Percentiles rank a stretch among this genome's conserved stretches.
Conservation (phyloP, 306 rosid genomes). For the cucumber (Cucumis sativus) region Cucumber_9930_V3 NC_026658.2:230001-230500, state of each 20-base stretch:
- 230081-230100: slow-evolving; percentile 19
- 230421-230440: not conserved
- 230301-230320: not conserved
- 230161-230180: slow-evolving; percentile 32
- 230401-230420: not conserved
- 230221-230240: slow-evolving; percentile 51
- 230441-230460: not conserved
- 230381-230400: slow-evolving; percentile 8
- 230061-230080: slow-evolving; percentile 19
- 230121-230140: slow-evolving; percentile 28
- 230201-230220: slow-evolving; percentile 38
- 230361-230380: not conserved
- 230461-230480: not conserved
- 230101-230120: slow-evolving; percentile 41
- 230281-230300: not conserved
- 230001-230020: slow-evolving; percentile 10
- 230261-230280: not conserved
- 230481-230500: slow-evolving; percentile 5
- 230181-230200: slow-evolving; percentile 51
- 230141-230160: slow-evolving; percentile 13
- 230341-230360: not conserved
- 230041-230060: slow-evolving; percentile 2
- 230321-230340: not conserved
- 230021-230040: slow-evolving; percentile 16
- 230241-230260: slow-evolving; percentile 45